Conservation (phyloP, 306 rosid genomes). For the Dicorynia guianensis region DNA sequence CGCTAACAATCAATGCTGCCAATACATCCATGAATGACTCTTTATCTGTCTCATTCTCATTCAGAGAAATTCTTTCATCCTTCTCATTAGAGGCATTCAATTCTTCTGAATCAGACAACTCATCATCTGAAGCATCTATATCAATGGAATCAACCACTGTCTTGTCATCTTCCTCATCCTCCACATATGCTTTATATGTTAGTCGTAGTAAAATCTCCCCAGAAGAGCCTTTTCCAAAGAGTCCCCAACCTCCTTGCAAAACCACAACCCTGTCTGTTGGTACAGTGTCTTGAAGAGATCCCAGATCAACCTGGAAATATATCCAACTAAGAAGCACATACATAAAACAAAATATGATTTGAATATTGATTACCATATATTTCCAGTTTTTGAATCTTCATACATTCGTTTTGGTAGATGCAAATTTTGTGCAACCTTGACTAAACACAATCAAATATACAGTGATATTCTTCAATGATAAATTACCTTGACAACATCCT, state of each 20-base stretch:
- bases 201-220: constrained; percentile 93
- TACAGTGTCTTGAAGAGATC: constrained; percentile 93
- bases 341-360: neutral
- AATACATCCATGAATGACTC: constrained; percentile 96
- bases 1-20: constrained; percentile 94
- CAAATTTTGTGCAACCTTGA: neutral
- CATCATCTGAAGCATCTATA: constrained; percentile 81
- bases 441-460: neutral
- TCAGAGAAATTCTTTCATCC: constrained; percentile 43
- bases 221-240: constrained; percentile 71
- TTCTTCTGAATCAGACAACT: constrained; percentile 76
- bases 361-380: constrained; percentile 12
- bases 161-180: constrained; percentile 97
- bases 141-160: constrained; percentile 52
- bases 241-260: constrained; percentile 83
- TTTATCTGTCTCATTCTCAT: constrained; percentile 54
- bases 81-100: constrained; percentile 43
- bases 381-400: constrained; percentile 1
- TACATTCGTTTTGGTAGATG: neutral
- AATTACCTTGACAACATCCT: constrained; percentile 1
- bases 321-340: constrained; percentile 36
- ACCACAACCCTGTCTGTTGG: constrained; percentile 94
- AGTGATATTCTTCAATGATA: neutral
- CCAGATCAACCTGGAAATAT: constrained; percentile 78
- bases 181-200: constrained; percentile 97